Evolutionary conservation across 495 filamentous ascomycete genomes (phyloP), one percentile per base, ranked within the genome.

Genomic region (Parathielavia appendiculata): DNA sequence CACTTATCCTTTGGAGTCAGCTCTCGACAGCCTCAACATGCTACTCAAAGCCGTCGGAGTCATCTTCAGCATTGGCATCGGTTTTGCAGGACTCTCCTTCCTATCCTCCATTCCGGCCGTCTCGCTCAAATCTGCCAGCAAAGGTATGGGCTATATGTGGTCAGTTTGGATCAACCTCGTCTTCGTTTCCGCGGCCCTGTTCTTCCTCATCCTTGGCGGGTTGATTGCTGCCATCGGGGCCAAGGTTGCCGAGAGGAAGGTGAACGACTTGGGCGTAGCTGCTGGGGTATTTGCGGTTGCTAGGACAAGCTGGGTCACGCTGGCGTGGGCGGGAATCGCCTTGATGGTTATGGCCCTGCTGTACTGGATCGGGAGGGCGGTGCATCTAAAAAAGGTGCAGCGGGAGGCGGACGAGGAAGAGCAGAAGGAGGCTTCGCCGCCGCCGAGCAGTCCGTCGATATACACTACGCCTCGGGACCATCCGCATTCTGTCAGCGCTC

Each of bases 261-360:
- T 73, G 47, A 73, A 72, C 52, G 53, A 63, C 2, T 40, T 56
- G 4, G 76, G 73, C 16, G 57, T 58, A 9, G 64, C 66, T 4
- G 59, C 68, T 4, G 73, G 72, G 11, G 62, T 79, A 30, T 58
- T 56, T 0, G 74, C 70, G 1, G 53, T 60, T 7, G 52, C 63
- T 14, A 75, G 76, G 16, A 49, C 34, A 23, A 66, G 61, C 39
- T 73, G 75, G 54, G 66, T 69, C 38, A 63, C 62, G 22, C 69
- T 91, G n/a, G 80, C 86, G 0, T 89, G 86, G 60, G 78, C 82
- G 2, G 81, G 86, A 35, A 77, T 85, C 17, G 87, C 80, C 0
- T 78, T 82, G 12, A 75, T 89, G 50, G 71, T 80, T 3, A 75
- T 79, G 14, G 80, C 86, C 51, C 75, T 84, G 35, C 67, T 78